A percentile compares a stretch with the other conserved stretches of the same genome.
These are phyloP conservation scores for Lepidium campestre DNA, from an alignment of 441 rosid genomes.

Conservation along the genomic window DNA sequence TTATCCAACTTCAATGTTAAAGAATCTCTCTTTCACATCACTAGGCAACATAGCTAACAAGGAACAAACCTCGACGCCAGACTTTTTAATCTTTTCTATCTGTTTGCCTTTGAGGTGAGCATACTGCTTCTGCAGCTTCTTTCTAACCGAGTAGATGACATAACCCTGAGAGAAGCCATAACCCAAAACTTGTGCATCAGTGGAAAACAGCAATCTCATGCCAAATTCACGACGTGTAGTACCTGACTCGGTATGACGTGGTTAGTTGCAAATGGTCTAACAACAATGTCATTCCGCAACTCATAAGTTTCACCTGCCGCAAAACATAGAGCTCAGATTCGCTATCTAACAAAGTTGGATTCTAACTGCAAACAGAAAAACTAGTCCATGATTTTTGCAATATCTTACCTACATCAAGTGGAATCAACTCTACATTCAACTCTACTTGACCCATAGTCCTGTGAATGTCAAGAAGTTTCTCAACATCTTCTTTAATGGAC, in stretches of 20 bases:
- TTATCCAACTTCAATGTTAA: neutral
- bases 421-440: constrained; percentile 64
- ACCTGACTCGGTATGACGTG: constrained; percentile 96
- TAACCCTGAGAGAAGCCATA: constrained; percentile 58
- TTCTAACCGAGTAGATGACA: constrained; percentile 74
- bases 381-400: neutral
- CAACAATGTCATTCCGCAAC: constrained; percentile 75
- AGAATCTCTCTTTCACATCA: neutral
- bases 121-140: constrained; percentile 87
- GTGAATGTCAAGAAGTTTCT: constrained; percentile 69
- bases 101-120: constrained; percentile 84
- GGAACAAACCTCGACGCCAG: constrained; percentile 66
- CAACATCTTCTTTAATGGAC: constrained; percentile 73
- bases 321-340: neutral
- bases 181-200: neutral
- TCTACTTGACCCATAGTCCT: constrained; percentile 77
- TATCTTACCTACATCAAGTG: constrained; percentile 67
- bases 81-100: constrained; percentile 84
- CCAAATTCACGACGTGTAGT: neutral
- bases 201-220: neutral
- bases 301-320: constrained; percentile 86
- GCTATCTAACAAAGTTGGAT: neutral
- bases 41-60: neutral
- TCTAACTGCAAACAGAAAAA: neutral
- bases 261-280: constrained; percentile 74